Evolutionary conservation across 148 eudicot species (phyloP).

Genomic region (Nepenthes mirabilis): DNA sequence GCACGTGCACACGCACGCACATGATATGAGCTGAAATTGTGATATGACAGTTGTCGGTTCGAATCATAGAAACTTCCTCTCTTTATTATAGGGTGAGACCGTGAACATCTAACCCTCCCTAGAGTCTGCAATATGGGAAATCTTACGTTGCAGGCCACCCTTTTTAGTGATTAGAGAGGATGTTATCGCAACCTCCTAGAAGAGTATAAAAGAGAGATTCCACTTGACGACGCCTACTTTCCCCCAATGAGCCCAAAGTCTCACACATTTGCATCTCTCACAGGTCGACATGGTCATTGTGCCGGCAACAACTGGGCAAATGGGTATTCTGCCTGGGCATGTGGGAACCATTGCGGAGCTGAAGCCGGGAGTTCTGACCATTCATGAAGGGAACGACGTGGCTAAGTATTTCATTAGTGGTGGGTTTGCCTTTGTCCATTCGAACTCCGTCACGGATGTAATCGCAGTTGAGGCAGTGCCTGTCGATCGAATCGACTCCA

Average conservation of each 20-base stretch:
- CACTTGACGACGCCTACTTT: no score
- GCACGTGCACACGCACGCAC: no score
- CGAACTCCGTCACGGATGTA: constrained; percentile 64
- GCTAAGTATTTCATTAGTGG: constrained; percentile 62
- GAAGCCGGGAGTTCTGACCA: constrained; percentile 61
- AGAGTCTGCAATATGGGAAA: no score
- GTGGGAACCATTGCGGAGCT: constrained; percentile 65
- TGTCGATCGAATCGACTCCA: constrained; percentile 56
- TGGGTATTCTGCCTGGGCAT: constrained; percentile 80
- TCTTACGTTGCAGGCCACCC: no score
- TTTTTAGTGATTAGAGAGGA: no score
- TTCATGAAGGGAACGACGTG: constrained; percentile 62
- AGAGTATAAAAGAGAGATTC: no score
- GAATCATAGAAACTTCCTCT: no score
- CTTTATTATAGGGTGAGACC: no score
- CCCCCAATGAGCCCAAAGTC: background rate
- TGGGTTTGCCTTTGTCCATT: constrained; percentile 70
- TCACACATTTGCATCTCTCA: background rate
- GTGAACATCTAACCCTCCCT: no score
- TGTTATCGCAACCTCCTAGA: no score
- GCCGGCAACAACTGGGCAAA: constrained; percentile 72
- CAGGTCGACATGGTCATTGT: constrained; percentile 82
- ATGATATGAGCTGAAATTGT: no score
- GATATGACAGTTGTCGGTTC: no score
- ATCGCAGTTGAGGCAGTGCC: constrained; percentile 82